Conservation (phyloP, 805 yeast genomes). For the Metschnikowia vanudenii region DNA sequence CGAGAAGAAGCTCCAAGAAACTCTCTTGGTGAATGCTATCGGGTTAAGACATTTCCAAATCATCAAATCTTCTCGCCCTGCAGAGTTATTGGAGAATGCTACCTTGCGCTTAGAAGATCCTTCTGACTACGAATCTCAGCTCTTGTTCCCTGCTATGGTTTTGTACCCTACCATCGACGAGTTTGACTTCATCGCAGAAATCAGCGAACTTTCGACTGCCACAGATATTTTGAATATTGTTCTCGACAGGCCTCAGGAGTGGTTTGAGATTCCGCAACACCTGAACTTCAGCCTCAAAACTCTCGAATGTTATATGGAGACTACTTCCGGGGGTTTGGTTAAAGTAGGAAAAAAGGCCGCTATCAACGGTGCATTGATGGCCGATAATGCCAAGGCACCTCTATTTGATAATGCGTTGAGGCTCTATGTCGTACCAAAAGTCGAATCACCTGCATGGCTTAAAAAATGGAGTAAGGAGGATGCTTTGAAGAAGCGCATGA, state of each 20-base stretch:
- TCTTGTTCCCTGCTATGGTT: conserved; percentile 77
- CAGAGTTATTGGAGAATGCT: conserved; percentile 53
- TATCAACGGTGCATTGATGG: conserved; percentile 60
- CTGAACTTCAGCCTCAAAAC: conserved; percentile 55
- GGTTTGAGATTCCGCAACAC: conserved; percentile 66
- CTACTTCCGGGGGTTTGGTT: conserved; percentile 77
- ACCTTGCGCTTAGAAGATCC: conserved; percentile 60
- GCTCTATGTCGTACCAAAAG: conserved; percentile 76
- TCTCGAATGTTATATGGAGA: conserved; percentile 77
- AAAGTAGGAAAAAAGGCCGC: conserved; percentile 79
- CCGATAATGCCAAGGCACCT: conserved; percentile 65
- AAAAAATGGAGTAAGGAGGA: conserved; percentile 59
- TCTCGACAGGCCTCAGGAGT: conserved; percentile 60
- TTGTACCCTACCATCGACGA: conserved; percentile 82
- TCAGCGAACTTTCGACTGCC: conserved; percentile 71
- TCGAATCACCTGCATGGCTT: conserved; percentile 64
- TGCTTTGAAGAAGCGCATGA: conserved; percentile 47
- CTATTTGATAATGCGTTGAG: conserved; percentile 71
- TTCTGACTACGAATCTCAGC: conserved; percentile 68
- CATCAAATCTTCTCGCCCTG: conserved; percentile 51
- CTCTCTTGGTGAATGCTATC: conserved; percentile 57
- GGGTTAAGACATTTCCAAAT: conserved; percentile 54
- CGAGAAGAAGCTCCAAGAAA: conserved; percentile 40
- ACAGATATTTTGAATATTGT: conserved; percentile 59
- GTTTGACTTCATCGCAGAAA: conserved; percentile 75